Conservation (phyloP, 768 basidiomycete species). For the Hysterangium stoloniferum region DNA sequence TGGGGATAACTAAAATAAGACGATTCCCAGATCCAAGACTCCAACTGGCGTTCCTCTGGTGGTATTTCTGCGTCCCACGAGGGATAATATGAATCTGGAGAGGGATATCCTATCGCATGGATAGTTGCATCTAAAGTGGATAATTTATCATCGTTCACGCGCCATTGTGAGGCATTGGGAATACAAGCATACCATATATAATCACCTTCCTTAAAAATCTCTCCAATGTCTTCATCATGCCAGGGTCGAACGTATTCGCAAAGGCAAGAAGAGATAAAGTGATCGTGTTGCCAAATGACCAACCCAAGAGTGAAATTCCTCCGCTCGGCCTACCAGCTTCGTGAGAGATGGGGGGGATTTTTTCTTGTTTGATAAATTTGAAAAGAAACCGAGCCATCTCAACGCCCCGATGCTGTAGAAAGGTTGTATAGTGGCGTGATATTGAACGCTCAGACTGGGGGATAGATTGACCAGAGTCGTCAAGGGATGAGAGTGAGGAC, state of each 20-base stretch:
- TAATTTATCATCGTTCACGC: too few relatives aligned
- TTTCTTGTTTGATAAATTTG: constrained; percentile 23
- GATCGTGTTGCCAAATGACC: constrained; percentile 28
- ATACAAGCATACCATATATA: constrained; percentile 21
- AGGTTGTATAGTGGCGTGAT: constrained; percentile 8
- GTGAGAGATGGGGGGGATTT: constrained; percentile 22
- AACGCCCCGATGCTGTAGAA: constrained; percentile 24
- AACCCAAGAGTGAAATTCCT: constrained; percentile 27
- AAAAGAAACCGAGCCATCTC: constrained; percentile 31
- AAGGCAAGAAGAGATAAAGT: constrained; percentile 23
- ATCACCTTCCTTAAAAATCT: constrained; percentile 22
- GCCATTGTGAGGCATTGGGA: too few relatives aligned
- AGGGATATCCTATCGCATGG: constrained; percentile 4
- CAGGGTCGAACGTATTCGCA: constrained; percentile 18
- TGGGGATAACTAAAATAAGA: constrained; percentile 3
- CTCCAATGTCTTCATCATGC: constrained; percentile 16
- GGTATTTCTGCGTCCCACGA: constrained; percentile 2
- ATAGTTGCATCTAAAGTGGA: constrained; percentile 7
- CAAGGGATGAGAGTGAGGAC: background rate
- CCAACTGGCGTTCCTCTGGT: background rate
- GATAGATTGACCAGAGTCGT: background rate
- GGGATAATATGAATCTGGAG: constrained; percentile 5
- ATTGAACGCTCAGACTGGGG: background rate
- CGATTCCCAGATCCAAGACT: background rate
- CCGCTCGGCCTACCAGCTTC: constrained; percentile 18